Base-by-base conservation (phyloP, 176 grass and related monocot species). In the Ampelocalamus luodianensis region DNA sequence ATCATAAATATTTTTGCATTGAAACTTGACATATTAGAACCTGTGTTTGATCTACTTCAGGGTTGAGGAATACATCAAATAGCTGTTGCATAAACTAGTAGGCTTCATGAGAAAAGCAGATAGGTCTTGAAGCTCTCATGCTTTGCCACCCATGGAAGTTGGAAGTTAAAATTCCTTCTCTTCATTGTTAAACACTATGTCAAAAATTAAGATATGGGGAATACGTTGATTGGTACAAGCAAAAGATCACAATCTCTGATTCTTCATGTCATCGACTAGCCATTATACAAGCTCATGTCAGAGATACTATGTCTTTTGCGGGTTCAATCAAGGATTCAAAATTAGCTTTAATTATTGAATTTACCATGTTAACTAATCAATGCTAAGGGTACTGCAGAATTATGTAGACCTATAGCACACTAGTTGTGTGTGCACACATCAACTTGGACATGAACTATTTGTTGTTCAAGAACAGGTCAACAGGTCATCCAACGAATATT, bases 21-120 rank as follows among this genome's bases (percentile, higher is more conserved):
- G 34, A 58, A 14, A 46, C 29, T 74, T 45, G 1, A 16, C 29
- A 7, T 59, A 58, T 64, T 24, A 59, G 18, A 59, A 55, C 16
- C 1, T 34, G 13, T 72, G 69, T 23, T 71, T 49, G 12, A 49
- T 27, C 23, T 72, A 27, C 43, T 49, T 72, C 44, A 72, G 43
- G 43, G n/a, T 49, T 24, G 15, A 29, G 43, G 44, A 48, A 17
- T 49, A 26, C 32, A 10, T 67, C 65, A 67, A 67, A 39, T 9
- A 37, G 65, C 15, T 67, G 7, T 67, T 2, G 43, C 23, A 34
- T 65, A 34, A 6, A 32, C 14, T 65, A 72, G 23, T 49, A 72
- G n/a, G 69, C 44, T 72, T 81, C 10, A 81, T 43, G 48, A 55
- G 79, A 71, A 70, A 13, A 59, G 68, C 22, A 26, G 26, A 54